A percentile compares a stretch with the other conserved stretches of the same genome.
phyloP scores from a whole-genome alignment of 768 basidiomycete species.

The Naganishia randhawae region DNA sequence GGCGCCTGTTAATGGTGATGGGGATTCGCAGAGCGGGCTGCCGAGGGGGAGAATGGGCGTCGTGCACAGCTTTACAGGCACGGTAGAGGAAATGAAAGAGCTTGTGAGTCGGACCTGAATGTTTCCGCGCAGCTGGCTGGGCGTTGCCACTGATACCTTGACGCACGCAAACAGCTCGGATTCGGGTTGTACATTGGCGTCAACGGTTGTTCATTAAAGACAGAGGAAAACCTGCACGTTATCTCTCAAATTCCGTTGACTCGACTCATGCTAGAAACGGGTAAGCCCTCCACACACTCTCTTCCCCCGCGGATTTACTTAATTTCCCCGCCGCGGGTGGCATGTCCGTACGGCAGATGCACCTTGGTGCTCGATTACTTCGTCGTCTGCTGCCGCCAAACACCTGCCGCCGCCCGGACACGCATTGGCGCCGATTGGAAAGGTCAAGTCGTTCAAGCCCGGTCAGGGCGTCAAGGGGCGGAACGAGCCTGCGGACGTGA shows the following conservation, averaged over 20 bases:
- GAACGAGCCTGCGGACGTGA: constrained; percentile 61
- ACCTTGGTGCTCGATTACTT: constrained; percentile 47
- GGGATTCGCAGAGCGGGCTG: constrained; percentile 36
- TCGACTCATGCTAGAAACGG: constrained; percentile 69
- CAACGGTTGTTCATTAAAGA: constrained; percentile 76
- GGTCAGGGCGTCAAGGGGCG: constrained; percentile 70
- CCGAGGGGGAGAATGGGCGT: constrained; percentile 61
- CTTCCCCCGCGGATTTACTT: not conserved
- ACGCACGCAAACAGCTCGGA: constrained; percentile 56
- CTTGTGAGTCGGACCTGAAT: constrained; percentile 63
- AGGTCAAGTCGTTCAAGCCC: constrained; percentile 57
- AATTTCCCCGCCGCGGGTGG: not conserved
- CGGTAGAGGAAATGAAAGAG: constrained; percentile 61
- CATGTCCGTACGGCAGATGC: no score
- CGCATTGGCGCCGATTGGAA: constrained; percentile 17
- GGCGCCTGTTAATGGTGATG: constrained; percentile 35
- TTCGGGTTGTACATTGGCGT: constrained; percentile 72
- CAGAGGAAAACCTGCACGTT: constrained; percentile 61
- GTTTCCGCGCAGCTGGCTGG: no score
- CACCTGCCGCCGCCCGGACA: constrained; percentile 36
- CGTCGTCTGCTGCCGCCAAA: constrained; percentile 42
- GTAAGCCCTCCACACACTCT: constrained; percentile 48
- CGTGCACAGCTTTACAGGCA: constrained; percentile 78
- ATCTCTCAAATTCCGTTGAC: constrained; percentile 61
- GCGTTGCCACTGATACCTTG: no score